Conservation (phyloP, 352 stramenopile species). For the Phytopythium montanum region DNA sequence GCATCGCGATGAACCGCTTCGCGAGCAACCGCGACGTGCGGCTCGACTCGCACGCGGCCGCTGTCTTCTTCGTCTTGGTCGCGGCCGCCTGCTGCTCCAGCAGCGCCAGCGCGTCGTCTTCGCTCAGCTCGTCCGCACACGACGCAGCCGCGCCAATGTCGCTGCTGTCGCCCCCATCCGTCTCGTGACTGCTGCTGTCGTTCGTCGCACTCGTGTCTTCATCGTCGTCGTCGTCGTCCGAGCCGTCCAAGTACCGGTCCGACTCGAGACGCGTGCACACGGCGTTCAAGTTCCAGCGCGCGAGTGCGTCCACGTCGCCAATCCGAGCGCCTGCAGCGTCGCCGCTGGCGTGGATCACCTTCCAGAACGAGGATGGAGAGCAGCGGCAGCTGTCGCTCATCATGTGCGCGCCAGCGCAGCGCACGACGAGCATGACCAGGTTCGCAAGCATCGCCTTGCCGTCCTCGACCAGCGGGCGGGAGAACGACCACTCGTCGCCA, state of each 20-base stretch:
- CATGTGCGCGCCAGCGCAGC: conserved; percentile 33
- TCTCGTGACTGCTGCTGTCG: not conserved
- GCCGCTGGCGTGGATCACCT: conserved; percentile 51
- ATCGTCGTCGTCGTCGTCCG: conserved; percentile 25
- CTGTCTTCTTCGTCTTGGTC: conserved; percentile 7
- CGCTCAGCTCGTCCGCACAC: conserved; percentile 34
- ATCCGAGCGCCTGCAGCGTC: conserved; percentile 45
- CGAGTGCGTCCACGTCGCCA: conserved; percentile 59
- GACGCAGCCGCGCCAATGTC: not conserved
- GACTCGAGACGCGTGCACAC: conserved; percentile 50
- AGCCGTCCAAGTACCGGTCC: conserved; percentile 34
- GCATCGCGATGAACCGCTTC: conserved; percentile 53
- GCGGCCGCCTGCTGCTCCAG: conserved; percentile 50
- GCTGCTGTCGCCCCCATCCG: not conserved
- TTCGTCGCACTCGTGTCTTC: not conserved
- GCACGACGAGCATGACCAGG: conserved; percentile 56
- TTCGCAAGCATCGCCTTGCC: conserved; percentile 50
- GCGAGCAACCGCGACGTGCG: conserved; percentile 6
- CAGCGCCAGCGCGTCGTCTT: conserved; percentile 54
- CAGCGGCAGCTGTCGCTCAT: conserved; percentile 21
- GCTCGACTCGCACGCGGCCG: not conserved
- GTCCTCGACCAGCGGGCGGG: conserved; percentile 43
- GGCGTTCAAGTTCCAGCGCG: conserved; percentile 50
- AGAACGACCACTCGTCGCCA: conserved; percentile 41
- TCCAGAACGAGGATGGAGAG: conserved; percentile 43